Base-by-base conservation (phyloP, 345 rosid genomes). In the Eucalyptus melliodora region DNA sequence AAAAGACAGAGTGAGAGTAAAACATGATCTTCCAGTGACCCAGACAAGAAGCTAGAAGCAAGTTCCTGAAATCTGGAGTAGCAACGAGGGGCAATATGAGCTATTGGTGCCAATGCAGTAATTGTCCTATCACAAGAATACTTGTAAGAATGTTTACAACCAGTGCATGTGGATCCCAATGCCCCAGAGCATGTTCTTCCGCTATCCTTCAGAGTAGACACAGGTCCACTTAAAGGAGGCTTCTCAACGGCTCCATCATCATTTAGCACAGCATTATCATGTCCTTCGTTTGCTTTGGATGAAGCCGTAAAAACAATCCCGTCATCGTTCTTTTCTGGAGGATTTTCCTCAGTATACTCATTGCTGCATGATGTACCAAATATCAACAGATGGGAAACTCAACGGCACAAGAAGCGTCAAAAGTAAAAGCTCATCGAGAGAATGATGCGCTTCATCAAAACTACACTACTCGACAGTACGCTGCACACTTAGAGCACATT, bases 11-110 rank as follows among this genome's bases (percentile, higher is more conserved):
- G 93, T 5, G 99, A 94, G 88, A 87, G 89, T 89, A 97, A 90
- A 88, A 95, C 55, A 26, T 92, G 92, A 93, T 96, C 99, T 94
- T 97, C 99, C 86, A 95, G 92, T 53, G 86, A 90, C 87, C 95
- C 96, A 88, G 94, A 94, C 87, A 91, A 88, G 91, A 92, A 96
- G 77, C 89, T 89, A 89, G 91, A 93, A 91, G 94, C 95, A 88
- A 95, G 90, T 55, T 93, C 94, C 91, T 96, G 91, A 59, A 96
- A 92, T 86, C 59, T 13, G 87, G 93, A 90, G 87, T 86, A 89
- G 86, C 95, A 96, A 53, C 94, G 93, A 89, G 59, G 80, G 49
- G 89, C 95, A 89, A 94, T 53, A 87, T 69, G 92, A 90, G 97
- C 97, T 92, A 93, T 59, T 16, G 99, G 98, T 86, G 92, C 95